Conservation (phyloP, 2,329 filamentous ascomycete species). For the Paramyrothecium sp. region DNA sequence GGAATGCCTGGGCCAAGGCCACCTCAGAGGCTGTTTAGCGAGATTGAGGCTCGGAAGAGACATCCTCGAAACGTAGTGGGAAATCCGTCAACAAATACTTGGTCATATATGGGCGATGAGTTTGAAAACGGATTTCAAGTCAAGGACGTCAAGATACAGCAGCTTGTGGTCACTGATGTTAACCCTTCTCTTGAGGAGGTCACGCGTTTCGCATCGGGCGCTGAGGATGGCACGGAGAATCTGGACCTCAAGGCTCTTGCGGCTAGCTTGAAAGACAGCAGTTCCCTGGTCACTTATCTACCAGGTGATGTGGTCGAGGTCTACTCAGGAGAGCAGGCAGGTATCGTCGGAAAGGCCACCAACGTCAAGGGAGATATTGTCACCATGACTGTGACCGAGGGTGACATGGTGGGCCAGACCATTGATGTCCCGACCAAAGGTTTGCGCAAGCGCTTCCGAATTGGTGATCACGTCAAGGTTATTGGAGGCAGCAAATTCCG, state of each 20-base stretch:
- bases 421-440: constrained; percentile 93
- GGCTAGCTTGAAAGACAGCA: constrained; percentile 82
- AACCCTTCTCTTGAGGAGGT: constrained; percentile 94
- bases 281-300: constrained; percentile 78
- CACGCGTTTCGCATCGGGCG: constrained; percentile 85
- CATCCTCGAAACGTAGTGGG: constrained; percentile 63
- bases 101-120: constrained; percentile 82
- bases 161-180: constrained; percentile 82
- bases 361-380: constrained; percentile 92
- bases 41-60: constrained; percentile 86
- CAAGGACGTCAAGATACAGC: constrained; percentile 89
- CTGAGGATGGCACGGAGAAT: constrained; percentile 90
- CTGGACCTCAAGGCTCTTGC: constrained; percentile 89
- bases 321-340: constrained; percentile 91
- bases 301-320: constrained; percentile 97
- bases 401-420: constrained; percentile 75
- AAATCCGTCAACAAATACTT: constrained; percentile 77
- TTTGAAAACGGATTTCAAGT: constrained; percentile 92
- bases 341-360: constrained; percentile 80
- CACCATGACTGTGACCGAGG: constrained; percentile 80
- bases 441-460: constrained; percentile 85
- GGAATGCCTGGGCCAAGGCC: constrained; percentile 65
- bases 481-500: constrained; percentile 92
- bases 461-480: constrained; percentile 98
- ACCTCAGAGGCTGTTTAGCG: constrained; percentile 88